These are phyloP conservation scores for Kodamaea plutei DNA, from an alignment of 1,139 yeast species.

Conservation along the genomic window DNA sequence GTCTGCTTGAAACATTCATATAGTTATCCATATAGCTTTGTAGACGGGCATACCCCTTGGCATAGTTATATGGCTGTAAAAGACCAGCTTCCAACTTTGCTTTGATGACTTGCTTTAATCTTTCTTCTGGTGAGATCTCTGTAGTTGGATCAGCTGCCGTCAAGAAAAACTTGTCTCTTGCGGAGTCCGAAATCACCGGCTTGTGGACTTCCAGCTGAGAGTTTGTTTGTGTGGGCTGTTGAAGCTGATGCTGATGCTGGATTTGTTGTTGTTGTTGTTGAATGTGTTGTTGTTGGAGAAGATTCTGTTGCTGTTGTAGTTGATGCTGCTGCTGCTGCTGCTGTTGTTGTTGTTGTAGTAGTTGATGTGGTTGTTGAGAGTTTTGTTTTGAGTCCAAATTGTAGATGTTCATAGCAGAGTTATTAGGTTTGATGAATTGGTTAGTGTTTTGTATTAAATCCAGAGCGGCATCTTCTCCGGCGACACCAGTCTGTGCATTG, in stretches of 20 bases:
- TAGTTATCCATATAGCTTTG: constrained; percentile 91
- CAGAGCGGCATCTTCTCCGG: background rate
- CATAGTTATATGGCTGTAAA: constrained; percentile 89
- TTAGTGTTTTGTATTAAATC: background rate
- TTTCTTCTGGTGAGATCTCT: constrained; percentile 90
- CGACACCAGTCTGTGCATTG: background rate
- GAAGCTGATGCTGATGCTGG: too few species aligned
- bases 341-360: too few species aligned
- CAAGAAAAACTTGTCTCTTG: constrained; percentile 86
- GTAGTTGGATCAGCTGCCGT: constrained; percentile 98
- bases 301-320: too few species aligned
- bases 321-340: too few species aligned
- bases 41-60: constrained; percentile 86
- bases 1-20: constrained; percentile 82
- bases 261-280: too few species aligned
- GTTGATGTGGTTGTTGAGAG: too few species aligned
- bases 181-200: constrained; percentile 68
- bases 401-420: background rate
- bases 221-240: constrained; percentile 1
- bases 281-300: too few species aligned
- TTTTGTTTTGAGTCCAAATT: too few species aligned
- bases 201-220: constrained; percentile 18
- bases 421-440: background rate
- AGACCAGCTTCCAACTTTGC: constrained; percentile 95
- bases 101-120: constrained; percentile 89